Evolutionary conservation across 2,329 filamentous ascomycete species (phyloP).

Genomic region (Ceratocystis papillata): DNA sequence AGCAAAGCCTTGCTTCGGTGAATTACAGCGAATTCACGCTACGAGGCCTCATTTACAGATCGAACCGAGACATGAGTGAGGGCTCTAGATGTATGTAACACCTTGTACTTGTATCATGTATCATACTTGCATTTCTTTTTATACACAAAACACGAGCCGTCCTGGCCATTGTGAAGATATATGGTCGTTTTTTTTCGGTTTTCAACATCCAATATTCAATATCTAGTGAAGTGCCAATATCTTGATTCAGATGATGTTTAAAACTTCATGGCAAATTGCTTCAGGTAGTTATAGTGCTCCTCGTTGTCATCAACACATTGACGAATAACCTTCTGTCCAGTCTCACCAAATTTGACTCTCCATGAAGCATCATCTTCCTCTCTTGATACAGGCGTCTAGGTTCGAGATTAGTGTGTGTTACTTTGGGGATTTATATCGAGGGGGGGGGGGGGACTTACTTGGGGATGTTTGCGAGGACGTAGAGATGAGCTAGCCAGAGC

Average conservation of each 20-base stretch:
- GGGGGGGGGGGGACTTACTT: conserved; percentile 36
- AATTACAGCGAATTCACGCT: conserved; percentile 15
- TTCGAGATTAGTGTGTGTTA: conserved; percentile 20
- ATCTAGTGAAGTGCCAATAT: neutral
- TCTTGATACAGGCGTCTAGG: conserved; percentile 49
- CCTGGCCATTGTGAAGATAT: neutral
- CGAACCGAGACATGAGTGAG: neutral
- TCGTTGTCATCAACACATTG: conserved; percentile 61
- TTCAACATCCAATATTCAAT: neutral
- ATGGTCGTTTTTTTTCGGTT: neutral
- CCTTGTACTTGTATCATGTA: conserved; percentile 25
- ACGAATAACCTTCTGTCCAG: conserved; percentile 59
- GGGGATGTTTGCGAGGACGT: conserved; percentile 54
- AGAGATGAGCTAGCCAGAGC: conserved; percentile 73
- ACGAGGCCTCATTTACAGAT: conserved; percentile 2
- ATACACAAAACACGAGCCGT: neutral
- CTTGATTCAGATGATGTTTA: conserved; percentile 28
- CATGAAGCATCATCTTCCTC: conserved; percentile 62
- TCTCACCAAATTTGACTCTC: conserved; percentile 61
- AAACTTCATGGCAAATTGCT: conserved; percentile 60
- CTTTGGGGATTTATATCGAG: neutral
- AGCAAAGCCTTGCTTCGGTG: neutral
- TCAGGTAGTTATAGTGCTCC: conserved; percentile 69
- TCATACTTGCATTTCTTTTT: conserved; percentile 20
- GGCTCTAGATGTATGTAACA: conserved; percentile 20